Base-by-base conservation (phyloP, 352 stramenopile genomes). In the Pythium grandisporangium region DNA sequence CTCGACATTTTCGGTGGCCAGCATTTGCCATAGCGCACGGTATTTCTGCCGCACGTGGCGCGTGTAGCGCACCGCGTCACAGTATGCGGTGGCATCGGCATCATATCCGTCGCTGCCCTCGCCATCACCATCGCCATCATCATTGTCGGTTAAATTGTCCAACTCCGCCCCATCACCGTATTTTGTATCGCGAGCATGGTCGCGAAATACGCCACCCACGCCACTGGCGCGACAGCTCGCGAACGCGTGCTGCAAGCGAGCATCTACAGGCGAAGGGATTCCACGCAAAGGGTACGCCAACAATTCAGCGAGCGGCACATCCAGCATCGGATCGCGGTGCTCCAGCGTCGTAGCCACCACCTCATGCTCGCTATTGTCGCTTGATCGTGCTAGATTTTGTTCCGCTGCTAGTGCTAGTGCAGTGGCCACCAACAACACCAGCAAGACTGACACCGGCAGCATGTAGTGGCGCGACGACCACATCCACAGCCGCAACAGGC, bases 61-160 rank as follows among this genome's bases (percentile, higher is more conserved):
- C 35, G 76, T 61, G 42, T 82, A 84, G 30, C 72, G 70, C 32
- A 76, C 42, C 14, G 58, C 55, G 24, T 62, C 55, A 53, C 74
- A 87, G n/a, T 53, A 55, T n/a, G n/a, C n/a, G 5, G n/a, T 37
- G 8, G 49, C 36, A 19, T 55, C 46, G 6, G 12, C 8, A 12
- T 21, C 17, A 13, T 16, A 33, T 25, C 10, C 27, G 10, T 32
- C 27, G 8, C 20, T 22, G 13, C 25, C 33, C 11, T 23, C 26
- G 20, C 26, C 17, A 24, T 37, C 20, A 30, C 24, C 13, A 5
- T 45, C 30, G 24, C 12, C 24, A 36, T 16, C 25, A 3, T 22
- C 10, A 2, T 6, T 23, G 6, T 17, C 27, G n/a, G n/a, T n/a
- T n/a, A n/a, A n/a, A n/a, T n/a, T n/a, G n/a, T n/a, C n/a, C n/a